Evolutionary conservation across 2,329 filamentous ascomycete species (phyloP).

Genomic region (Trichophyton benhamiae): DNA sequence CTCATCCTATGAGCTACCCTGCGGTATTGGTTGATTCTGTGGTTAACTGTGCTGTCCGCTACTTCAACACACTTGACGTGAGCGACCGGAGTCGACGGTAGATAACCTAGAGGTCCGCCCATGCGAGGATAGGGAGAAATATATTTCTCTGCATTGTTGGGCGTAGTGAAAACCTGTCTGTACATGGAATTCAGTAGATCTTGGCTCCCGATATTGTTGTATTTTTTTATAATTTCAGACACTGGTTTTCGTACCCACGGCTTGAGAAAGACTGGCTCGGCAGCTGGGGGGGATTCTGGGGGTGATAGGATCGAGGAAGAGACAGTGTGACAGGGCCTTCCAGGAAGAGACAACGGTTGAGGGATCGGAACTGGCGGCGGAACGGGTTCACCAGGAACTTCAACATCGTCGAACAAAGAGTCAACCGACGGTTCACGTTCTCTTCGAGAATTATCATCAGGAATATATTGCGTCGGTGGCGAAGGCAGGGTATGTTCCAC

Average conservation of each 20-base stretch:
- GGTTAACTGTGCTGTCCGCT: conserved; percentile 15
- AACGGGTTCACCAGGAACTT: neutral
- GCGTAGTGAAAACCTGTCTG: conserved; percentile 18
- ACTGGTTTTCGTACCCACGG: neutral
- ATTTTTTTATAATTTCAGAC: neutral
- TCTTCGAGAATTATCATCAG: neutral
- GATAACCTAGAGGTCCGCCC: conserved; percentile 19
- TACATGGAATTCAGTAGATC: conserved; percentile 17
- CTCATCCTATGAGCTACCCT: conserved; percentile 18
- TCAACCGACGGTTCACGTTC: conserved; percentile 8
- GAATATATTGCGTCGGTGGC: neutral
- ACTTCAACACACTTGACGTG: conserved; percentile 21
- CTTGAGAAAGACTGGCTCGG: neutral
- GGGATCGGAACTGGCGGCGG: neutral
- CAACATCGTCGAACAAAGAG: conserved; percentile 7
- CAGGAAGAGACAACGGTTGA: neutral
- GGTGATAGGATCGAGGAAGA: neutral
- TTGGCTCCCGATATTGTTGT: conserved; percentile 5
- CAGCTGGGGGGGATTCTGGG: neutral
- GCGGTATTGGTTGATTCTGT: conserved; percentile 17
- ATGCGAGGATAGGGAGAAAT: conserved; percentile 23
- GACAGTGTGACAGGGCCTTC: neutral
- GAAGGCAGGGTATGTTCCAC: neutral
- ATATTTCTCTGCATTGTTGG: conserved; percentile 16
- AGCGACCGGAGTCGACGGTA: conserved; percentile 21